Conservation (phyloP, 129 eudicot genomes). For the Tanacetum coccineum region DNA sequence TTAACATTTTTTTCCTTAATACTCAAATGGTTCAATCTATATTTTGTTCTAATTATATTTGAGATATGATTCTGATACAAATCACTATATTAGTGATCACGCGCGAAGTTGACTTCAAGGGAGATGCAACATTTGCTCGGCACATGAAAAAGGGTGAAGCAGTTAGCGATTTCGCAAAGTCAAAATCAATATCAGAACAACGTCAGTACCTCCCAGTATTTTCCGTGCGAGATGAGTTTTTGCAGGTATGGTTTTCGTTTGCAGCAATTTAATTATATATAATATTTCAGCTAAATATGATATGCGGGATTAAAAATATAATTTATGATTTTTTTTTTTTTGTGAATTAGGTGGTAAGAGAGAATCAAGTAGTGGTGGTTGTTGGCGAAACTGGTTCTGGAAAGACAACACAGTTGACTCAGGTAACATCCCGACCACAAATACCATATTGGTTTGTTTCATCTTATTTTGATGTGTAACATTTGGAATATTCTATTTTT, state of each 20-base stretch:
- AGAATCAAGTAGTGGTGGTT: conserved; percentile 70
- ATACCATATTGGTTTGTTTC: neutral
- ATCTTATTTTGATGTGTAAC: neutral
- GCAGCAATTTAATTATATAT: too few species aligned
- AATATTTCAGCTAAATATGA: too few species aligned
- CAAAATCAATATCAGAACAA: conserved; percentile 60
- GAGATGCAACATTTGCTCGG: conserved; percentile 58
- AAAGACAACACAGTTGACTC: conserved; percentile 79
- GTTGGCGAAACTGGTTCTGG: conserved; percentile 94
- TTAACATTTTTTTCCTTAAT: too few species aligned
- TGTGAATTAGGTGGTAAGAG: conserved; percentile 72
- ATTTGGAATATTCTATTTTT: conserved; percentile 1
- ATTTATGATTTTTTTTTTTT: too few species aligned
- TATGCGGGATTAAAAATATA: too few species aligned
- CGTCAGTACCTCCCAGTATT: conserved; percentile 65
- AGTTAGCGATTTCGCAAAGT: conserved; percentile 63
- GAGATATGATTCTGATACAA: conserved; percentile 82
- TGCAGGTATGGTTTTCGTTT: too few species aligned
- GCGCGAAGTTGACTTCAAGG: conserved; percentile 77
- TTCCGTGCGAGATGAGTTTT: conserved; percentile 61
- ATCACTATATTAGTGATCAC: conserved; percentile 60
- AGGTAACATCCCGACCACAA: conserved; percentile 31
- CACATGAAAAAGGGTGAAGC: conserved; percentile 61
- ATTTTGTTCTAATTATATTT: too few species aligned
- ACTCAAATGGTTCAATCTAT: too few species aligned